Evolutionary conservation across 345 rosid genomes (phyloP), one percentile per base, ranked within the genome.

Genomic region (Tarenaya hassleriana): DNA sequence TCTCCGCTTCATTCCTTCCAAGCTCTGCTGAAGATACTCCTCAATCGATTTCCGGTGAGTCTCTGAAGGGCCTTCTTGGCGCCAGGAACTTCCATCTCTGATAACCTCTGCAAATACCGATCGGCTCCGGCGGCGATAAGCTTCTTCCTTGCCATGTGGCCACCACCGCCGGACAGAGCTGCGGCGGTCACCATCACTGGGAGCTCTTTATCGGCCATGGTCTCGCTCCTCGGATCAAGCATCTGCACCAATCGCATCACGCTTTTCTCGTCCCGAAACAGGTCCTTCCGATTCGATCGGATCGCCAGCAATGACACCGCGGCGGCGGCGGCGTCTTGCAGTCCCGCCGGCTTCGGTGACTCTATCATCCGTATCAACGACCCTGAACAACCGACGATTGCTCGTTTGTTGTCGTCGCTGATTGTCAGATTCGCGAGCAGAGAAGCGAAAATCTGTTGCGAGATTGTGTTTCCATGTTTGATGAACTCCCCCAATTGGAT

Each of bases 1-100:
- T n/a, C n/a, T n/a, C n/a, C n/a, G n/a, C n/a, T n/a, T n/a, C n/a
- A 80, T 59, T 83, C 86, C 83, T 79, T 86, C 86, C 92, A 74
- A 47, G 69, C 62, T 75, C 84, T 58, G 51, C 72, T 27, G 77
- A 86, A 81, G 24, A 86, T 79, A 52, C 52, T 75, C 76, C 73
- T 81, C 7, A 86, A 66, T 44, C 75, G 69, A 61, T 66, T 77
- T 10, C 83, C 86, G 46, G 84, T 48, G 18, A 83, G 84, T 74
- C 75, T 81, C 64, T 75, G 86, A 42, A 72, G 39, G 51, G 80
- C 76, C 57, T 73, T 83, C 62, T 70, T 81, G 16, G 86, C 86
- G 21, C 95, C 89, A 61, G 77, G 33, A 17, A 87, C n/a, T n/a
- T n/a, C n/a, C n/a, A n/a, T n/a, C n/a, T n/a, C n/a, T n/a, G n/a